phyloP scores from a whole-genome alignment of 192 early-diverging fungal genomes.

The Coemansia asiatica region DNA sequence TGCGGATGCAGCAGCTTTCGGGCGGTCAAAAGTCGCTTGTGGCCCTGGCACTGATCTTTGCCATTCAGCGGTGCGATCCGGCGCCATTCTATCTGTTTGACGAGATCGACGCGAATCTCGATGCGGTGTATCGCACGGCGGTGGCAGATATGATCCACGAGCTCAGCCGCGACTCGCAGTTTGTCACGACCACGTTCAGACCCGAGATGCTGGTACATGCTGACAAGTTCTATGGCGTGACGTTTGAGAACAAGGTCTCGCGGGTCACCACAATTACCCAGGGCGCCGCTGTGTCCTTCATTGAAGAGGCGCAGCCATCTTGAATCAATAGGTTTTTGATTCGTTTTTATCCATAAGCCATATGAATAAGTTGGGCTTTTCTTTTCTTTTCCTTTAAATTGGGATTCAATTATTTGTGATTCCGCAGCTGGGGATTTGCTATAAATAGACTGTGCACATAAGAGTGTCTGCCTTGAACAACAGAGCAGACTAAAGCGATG shows the following conservation, averaged over 20 bases:
- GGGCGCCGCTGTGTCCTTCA: conserved; percentile 69
- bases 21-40: conserved; percentile 99
- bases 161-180: conserved; percentile 83
- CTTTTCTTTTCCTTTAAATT: no score
- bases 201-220: conserved; percentile 90
- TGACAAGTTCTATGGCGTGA: conserved; percentile 97
- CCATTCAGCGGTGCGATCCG: conserved; percentile 97
- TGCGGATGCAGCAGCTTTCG: conserved; percentile 92
- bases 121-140: conserved; percentile 89
- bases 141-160: conserved; percentile 95
- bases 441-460: no score
- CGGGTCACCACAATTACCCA: conserved; percentile 72
- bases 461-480: no score
- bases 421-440: no score
- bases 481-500: no score
- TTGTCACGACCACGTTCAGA: conserved; percentile 98
- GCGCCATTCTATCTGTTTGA: conserved; percentile 99
- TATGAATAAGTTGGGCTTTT: not conserved
- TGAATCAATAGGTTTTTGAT: not conserved
- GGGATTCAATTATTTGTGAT: no score
- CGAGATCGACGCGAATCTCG: conserved; percentile 98
- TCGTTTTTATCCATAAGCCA: not conserved
- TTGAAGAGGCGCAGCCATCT: conserved; percentile 39
- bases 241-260: conserved; percentile 95
- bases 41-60: conserved; percentile 95